Conservation (phyloP, 1,284 basidiomycete species). For the Coniophora puteana region DNA sequence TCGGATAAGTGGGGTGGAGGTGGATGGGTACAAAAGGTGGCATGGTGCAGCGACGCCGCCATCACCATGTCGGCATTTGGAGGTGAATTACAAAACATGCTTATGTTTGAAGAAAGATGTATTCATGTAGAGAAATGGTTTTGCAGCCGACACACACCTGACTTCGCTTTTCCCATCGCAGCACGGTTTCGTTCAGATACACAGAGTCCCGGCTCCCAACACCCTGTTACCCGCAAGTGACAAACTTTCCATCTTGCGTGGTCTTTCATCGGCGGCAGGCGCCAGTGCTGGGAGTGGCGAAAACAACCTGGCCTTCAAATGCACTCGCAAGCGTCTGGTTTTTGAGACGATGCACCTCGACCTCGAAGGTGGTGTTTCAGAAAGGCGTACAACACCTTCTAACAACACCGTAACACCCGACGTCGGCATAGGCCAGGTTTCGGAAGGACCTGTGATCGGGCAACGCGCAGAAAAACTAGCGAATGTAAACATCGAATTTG, state of each 20-base stretch:
- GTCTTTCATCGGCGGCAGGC: slow-evolving; percentile 53
- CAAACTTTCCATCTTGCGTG: slow-evolving; percentile 73
- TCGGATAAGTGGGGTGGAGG: slow-evolving; percentile 51
- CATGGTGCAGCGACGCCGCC: slow-evolving; percentile 75
- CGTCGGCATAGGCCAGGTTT: slow-evolving; percentile 14
- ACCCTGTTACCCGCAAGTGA: slow-evolving; percentile 72
- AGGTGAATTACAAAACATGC: slow-evolving; percentile 56
- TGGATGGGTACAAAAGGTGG: slow-evolving; percentile 74
- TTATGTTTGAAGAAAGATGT: slow-evolving; percentile 4
- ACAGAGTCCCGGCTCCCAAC: slow-evolving; percentile 67
- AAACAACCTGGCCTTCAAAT: slow-evolving; percentile 95
- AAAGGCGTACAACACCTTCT: slow-evolving; percentile 71
- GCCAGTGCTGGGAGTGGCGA: slow-evolving; percentile 63
- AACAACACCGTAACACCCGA: slow-evolving; percentile 23
- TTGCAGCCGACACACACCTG: slow-evolving; percentile 62
- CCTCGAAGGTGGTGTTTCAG: slow-evolving; percentile 87
- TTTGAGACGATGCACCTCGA: slow-evolving; percentile 94
- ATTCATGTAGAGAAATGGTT: slow-evolving; percentile 11
- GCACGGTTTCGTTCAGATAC: slow-evolving; percentile 79
- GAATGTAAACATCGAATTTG: slow-evolving; percentile 23
- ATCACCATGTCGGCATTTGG: slow-evolving; percentile 79
- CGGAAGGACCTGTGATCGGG: slow-evolving; percentile 1
- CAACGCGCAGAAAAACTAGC: slow-evolving; percentile 12
- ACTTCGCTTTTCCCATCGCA: slow-evolving; percentile 72
- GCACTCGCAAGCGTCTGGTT: slow-evolving; percentile 82